Conservation (phyloP, 208 protist genomes). For the Perkinsela sp. region DNA sequence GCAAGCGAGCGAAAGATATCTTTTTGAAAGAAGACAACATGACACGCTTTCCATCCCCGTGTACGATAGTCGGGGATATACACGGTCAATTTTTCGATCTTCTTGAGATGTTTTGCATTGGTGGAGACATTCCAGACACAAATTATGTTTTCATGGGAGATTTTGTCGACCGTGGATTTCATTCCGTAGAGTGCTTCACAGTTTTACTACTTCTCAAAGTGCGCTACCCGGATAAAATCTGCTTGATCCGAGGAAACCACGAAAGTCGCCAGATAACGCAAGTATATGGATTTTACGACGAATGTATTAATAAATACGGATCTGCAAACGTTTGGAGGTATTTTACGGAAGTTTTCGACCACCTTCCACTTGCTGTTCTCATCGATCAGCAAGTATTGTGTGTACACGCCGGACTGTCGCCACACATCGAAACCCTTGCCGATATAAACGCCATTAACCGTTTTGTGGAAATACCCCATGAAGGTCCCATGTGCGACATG, state of each 20-base stretch:
- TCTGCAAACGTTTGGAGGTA: conserved; percentile 97
- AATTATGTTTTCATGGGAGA: conserved; percentile 93
- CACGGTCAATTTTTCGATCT: conserved; percentile 87
- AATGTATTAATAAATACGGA: conserved; percentile 95
- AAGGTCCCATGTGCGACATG: conserved; percentile 93
- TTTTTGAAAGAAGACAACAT: conserved; percentile 58
- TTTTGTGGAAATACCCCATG: conserved; percentile 87
- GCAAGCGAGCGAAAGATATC: conserved; percentile 37
- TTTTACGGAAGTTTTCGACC: conserved; percentile 99
- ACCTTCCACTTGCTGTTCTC: conserved; percentile 84
- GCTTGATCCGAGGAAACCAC: conserved; percentile 83
- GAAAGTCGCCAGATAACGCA: conserved; percentile 80
- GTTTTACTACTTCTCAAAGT: conserved; percentile 89
- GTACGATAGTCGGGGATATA: conserved; percentile 74
- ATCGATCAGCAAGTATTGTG: conserved; percentile 92
- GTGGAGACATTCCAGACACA: conserved; percentile 75
- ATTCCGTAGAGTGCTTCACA: conserved; percentile 90
- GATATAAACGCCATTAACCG: conserved; percentile 82
- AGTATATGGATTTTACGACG: conserved; percentile 98
- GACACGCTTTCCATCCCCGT: conserved; percentile 54
- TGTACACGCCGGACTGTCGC: conserved; percentile 94
- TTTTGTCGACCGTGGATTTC: conserved; percentile 93
- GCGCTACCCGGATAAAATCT: conserved; percentile 75
- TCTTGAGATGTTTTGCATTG: conserved; percentile 80
- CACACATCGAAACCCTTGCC: conserved; percentile 79